phyloP scores from a whole-genome alignment of 805 yeast species.

The Phaffomyces thermotolerans region DNA sequence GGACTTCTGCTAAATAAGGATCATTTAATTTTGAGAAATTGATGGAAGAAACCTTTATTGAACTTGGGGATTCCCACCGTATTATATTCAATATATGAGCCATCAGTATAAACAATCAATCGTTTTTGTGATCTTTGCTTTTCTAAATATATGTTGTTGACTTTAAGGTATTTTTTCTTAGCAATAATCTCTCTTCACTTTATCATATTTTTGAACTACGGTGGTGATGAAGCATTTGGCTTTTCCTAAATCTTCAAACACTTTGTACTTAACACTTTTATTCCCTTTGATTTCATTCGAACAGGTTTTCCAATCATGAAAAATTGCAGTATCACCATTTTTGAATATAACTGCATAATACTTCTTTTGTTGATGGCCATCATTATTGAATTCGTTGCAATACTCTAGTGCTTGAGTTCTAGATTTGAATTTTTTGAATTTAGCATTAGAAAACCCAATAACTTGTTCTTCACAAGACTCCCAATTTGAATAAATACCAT shows the following conservation, averaged over 20 bases:
- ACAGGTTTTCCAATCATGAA: slow-evolving; percentile 28
- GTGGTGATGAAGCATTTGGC: slow-evolving; percentile 10
- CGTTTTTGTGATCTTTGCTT: slow-evolving; percentile 5
- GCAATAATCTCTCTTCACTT: not conserved
- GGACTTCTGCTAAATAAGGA: slow-evolving; percentile 75
- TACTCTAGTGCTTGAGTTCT: not conserved
- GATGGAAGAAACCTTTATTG: too few relatives aligned
- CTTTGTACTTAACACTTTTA: slow-evolving; percentile 32
- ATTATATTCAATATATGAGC: slow-evolving; percentile 36
- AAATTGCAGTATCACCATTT: slow-evolving; percentile 22
- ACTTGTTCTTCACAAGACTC: not conserved
- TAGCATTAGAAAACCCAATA: not conserved
- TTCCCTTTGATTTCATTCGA: slow-evolving; percentile 22
- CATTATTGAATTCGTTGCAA: not conserved
- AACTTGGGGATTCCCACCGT: too few relatives aligned
- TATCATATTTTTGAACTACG: not conserved
- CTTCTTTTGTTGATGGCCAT: not conserved
- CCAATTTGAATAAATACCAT: not conserved
- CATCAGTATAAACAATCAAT: slow-evolving; percentile 59
- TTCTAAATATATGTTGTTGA: slow-evolving; percentile 1
- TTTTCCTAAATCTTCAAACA: slow-evolving; percentile 25
- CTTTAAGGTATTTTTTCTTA: not conserved
- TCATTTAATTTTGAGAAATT: slow-evolving; percentile 37
- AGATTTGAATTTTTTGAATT: too few relatives aligned
- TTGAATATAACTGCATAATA: slow-evolving; percentile 30